Evolutionary conservation across 2,329 filamentous ascomycete species (phyloP).

Genomic region (Penicillium fuscoglaucum): DNA sequence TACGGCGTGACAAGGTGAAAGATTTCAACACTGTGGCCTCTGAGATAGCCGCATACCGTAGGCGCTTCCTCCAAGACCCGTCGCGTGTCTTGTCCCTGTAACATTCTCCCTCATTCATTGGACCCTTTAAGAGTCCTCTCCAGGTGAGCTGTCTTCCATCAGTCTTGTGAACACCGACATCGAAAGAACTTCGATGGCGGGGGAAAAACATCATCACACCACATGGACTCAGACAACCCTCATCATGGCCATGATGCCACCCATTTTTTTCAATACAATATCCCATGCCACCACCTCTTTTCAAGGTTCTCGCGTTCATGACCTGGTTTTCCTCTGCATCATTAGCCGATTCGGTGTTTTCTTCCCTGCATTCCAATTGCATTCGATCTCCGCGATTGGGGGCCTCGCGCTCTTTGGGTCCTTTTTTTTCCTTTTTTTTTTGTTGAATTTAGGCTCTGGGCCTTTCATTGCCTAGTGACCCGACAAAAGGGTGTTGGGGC

Average conservation of each 20-base stretch:
- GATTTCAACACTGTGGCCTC: constrained; percentile 51
- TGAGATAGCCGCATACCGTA: constrained; percentile 53
- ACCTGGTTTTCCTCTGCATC: constrained; percentile 17
- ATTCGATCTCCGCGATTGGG: constrained; percentile 1
- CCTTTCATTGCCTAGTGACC: constrained; percentile 5
- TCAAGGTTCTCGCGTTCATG: constrained; percentile 10
- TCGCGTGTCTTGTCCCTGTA: constrained; percentile 50
- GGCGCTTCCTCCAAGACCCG: constrained; percentile 50
- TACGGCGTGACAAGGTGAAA: constrained; percentile 52
- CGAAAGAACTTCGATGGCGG: constrained; percentile 5
- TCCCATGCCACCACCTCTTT: constrained; percentile 10
- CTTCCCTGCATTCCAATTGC: constrained; percentile 16
- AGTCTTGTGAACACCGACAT: constrained; percentile 14
- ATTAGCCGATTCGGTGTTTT: constrained; percentile 28
- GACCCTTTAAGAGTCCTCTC: constrained; percentile 11
- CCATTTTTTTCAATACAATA: constrained; percentile 18
- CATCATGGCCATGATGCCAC: constrained; percentile 5
- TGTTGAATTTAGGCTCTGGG: constrained; percentile 7
- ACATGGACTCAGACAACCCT: constrained; percentile 8
- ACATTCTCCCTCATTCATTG: constrained; percentile 20
- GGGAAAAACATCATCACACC: constrained; percentile 9
- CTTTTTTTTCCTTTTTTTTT: not conserved
- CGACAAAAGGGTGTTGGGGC: constrained; percentile 12
- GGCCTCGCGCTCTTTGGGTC: not conserved
- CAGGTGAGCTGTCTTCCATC: constrained; percentile 21